phyloP scores from a whole-genome alignment of 805 yeast species.

The Saccharomyces jurei region DNA sequence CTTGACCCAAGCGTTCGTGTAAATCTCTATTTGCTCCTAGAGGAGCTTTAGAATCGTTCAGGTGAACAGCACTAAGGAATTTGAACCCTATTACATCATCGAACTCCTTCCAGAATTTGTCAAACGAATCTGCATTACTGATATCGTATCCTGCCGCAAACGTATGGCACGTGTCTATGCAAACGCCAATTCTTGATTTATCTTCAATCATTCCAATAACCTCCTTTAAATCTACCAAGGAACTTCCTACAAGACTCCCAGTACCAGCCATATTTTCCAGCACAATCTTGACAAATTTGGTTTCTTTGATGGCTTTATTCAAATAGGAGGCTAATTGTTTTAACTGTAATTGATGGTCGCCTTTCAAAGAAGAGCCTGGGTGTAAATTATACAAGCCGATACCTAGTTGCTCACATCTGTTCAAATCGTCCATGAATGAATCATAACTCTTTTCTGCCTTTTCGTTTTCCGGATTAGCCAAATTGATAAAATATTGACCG shows the following conservation, averaged over 20 bases:
- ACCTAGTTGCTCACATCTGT: constrained; percentile 75
- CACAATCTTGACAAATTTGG: constrained; percentile 76
- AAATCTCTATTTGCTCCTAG: constrained; percentile 82
- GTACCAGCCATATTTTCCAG: constrained; percentile 98
- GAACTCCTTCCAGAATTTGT: constrained; percentile 66
- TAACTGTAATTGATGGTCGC: constrained; percentile 59
- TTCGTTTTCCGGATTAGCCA: constrained; percentile 82
- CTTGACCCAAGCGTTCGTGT: constrained; percentile 83
- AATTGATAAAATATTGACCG: constrained; percentile 86
- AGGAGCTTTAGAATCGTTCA: constrained; percentile 94
- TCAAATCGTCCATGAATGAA: constrained; percentile 77
- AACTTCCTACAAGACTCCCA: constrained; percentile 81
- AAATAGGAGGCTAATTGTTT: constrained; percentile 67
- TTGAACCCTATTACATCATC: constrained; percentile 67
- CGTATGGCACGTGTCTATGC: constrained; percentile 93
- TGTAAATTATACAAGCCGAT: constrained; percentile 88
- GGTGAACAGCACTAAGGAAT: constrained; percentile 72
- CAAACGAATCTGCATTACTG: constrained; percentile 47
- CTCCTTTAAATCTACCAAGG: constrained; percentile 61
- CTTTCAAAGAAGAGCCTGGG: constrained; percentile 80
- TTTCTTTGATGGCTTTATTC: constrained; percentile 66
- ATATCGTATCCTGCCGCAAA: constrained; percentile 96
- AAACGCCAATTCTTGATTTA: constrained; percentile 84
- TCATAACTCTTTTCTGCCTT: constrained; percentile 69
- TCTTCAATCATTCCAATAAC: constrained; percentile 76